phyloP scores from a whole-genome alignment of 768 basidiomycete genomes.

The Leccinellum albellum region DNA sequence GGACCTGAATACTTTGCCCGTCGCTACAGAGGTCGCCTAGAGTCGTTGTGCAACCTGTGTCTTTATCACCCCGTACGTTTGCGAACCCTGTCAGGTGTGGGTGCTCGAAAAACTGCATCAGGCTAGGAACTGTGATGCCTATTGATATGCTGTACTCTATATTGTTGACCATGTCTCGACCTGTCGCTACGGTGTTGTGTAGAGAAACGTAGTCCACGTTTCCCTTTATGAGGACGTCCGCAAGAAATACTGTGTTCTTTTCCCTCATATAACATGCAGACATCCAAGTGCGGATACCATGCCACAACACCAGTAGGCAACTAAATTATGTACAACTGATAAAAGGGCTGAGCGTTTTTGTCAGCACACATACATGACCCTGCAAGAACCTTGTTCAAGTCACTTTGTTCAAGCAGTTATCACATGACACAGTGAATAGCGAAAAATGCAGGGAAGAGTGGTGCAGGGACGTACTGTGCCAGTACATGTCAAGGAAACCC shows the following conservation, averaged over 20 bases:
- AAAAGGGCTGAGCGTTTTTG: not conserved
- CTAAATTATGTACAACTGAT: slow-evolving; percentile 5
- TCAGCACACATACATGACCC: slow-evolving; percentile 5
- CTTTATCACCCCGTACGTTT: not conserved
- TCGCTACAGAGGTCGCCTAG: not conserved
- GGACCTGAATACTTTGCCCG: not conserved
- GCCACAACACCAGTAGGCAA: slow-evolving; percentile 6
- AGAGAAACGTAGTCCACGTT: slow-evolving; percentile 1
- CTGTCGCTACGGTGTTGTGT: not conserved
- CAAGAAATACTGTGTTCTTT: not conserved
- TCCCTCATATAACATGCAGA: not conserved
- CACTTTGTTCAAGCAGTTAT: not conserved
- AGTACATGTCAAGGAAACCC: slow-evolving; percentile 2
- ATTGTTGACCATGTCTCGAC: not conserved
- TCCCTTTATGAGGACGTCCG: not conserved
- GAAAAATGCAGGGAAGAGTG: not conserved
- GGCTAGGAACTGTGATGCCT: not conserved
- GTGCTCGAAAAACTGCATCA: not conserved
- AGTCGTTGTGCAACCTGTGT: not conserved
- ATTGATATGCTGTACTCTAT: not conserved
- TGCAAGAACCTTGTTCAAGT: not conserved
- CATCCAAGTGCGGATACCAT: not conserved
- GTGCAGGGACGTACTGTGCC: not conserved
- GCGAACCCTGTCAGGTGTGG: not conserved
- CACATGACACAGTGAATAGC: not conserved